Evolutionary conservation across 129 eudicot species (phyloP).

Genomic region (Solidago caesia): DNA sequence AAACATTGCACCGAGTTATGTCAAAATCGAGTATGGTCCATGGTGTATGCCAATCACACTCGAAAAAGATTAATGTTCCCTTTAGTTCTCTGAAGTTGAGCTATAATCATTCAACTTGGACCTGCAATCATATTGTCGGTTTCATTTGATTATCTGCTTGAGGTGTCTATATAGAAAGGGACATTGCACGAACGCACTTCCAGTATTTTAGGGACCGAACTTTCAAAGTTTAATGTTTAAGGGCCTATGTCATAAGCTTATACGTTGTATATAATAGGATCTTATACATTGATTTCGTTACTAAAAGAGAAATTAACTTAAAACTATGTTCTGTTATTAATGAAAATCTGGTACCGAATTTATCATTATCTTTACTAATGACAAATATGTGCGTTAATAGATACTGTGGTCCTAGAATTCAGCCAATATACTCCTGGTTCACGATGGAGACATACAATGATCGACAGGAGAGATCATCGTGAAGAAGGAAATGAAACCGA

Average conservation of each 20-base stretch:
- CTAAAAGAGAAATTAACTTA: neutral
- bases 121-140: slow-evolving; percentile 25
- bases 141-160: slow-evolving; percentile 5
- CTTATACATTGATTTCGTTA: neutral
- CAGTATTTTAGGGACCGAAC: neutral
- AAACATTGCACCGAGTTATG: slow-evolving; percentile 49
- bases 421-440: slow-evolving; percentile 75
- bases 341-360: neutral
- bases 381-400: slow-evolving; percentile 35
- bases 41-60: slow-evolving; percentile 41
- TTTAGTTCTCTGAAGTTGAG: slow-evolving; percentile 33
- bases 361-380: slow-evolving; percentile 1
- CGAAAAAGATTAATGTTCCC: slow-evolving; percentile 36
- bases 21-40: slow-evolving; percentile 31
- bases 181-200: too few relatives aligned
- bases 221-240: neutral
- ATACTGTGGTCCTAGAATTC: slow-evolving; percentile 63
- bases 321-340: neutral
- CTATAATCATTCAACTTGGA: slow-evolving; percentile 25
- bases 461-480: slow-evolving; percentile 57
- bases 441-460: slow-evolving; percentile 62
- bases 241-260: neutral
- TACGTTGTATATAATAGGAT: neutral
- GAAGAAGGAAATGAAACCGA: slow-evolving; percentile 80
- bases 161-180: slow-evolving; percentile 5